Base-by-base conservation (phyloP, 768 basidiomycete species). In the Lentinula lateritia region DNA sequence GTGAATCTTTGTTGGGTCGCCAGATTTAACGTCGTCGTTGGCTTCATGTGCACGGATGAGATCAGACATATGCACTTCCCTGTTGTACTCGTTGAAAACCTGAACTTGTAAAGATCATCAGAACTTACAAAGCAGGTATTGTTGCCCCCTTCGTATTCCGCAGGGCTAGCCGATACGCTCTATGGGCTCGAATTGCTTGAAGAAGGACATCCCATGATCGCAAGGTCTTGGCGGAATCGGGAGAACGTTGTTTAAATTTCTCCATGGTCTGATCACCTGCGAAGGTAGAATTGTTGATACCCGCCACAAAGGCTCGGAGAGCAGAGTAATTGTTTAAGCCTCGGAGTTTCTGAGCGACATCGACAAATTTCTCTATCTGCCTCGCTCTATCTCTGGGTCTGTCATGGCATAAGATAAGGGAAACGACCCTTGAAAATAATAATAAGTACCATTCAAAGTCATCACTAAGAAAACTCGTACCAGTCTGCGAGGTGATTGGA, bases 61-160 rank as follows among this genome's bases (percentile, higher is more conserved):
- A 70, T 96, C 95, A 43, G 92, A 90, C 67, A 95, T 85, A 63
- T 95, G 93, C 9, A 95, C 90, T 71, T 97, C 95, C 72, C 92
- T 94, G 35, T 41, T 7, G n/a, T 59, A 56, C 53, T 52, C 61
- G 50, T 34, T 23, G n/a, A 68, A 12, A 58, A 54, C 52, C 16
- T 58, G 52, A 43, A 28, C n/a, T 23, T 38, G 61, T 34, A 50
- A 60, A 48, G n/a, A 48, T 52, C 32, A 9, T 18, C 32, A 62
- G 62, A 61, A 75, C 83, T 65, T 67, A 92, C 90, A 92, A 73
- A 16, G 90, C 92, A 42, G 95, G 95, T 58, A 99, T 92, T 61
- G 90, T 91, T 18, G 90, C 83, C 32, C 92, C 89, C 67, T 89
- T 91, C 2, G 93, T 89, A 68, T 92, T 91, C 63, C 87, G 81